Evolutionary conservation across 306 rosid species (phyloP).

Genomic region (Cucurbita maxima): DNA sequence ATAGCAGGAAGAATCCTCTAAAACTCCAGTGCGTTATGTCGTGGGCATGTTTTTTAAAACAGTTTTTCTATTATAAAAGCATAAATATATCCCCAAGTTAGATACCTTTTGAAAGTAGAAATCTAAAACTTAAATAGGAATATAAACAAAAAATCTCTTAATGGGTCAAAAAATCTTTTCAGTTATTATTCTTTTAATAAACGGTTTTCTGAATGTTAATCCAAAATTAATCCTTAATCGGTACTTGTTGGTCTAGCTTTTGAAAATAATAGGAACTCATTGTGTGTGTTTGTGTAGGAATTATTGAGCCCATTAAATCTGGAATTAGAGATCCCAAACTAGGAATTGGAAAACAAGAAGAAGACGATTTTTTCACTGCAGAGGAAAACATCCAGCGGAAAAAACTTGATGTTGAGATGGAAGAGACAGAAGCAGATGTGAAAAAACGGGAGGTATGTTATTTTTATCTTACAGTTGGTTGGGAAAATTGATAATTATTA

Average conservation of each 20-base stretch:
- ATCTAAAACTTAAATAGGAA: neutral
- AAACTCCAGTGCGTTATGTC: neutral
- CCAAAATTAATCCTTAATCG: neutral
- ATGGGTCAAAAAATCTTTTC: neutral
- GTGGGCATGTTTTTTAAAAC: neutral
- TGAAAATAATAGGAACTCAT: neutral
- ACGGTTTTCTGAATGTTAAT: neutral
- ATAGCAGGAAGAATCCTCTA: neutral
- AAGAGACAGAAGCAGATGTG: constrained; percentile 71
- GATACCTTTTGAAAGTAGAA: neutral
- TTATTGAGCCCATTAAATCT: constrained; percentile 77
- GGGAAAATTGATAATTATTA: constrained; percentile 19
- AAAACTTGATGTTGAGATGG: constrained; percentile 80
- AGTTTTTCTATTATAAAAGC: neutral
- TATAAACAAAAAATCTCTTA: neutral
- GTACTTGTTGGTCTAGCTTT: neutral
- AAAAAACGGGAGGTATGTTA: constrained; percentile 87
- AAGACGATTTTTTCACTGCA: constrained; percentile 90
- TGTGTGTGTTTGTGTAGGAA: constrained; percentile 32
- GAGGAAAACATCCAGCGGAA: constrained; percentile 83
- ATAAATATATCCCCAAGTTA: neutral
- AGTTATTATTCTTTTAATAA: neutral
- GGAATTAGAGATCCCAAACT: constrained; percentile 89
- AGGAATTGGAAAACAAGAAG: constrained; percentile 90
- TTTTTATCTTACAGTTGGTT: constrained; percentile 15